phyloP scores from a whole-genome alignment of 75 land plant genomes.

The Picea sitchensis region DNA sequence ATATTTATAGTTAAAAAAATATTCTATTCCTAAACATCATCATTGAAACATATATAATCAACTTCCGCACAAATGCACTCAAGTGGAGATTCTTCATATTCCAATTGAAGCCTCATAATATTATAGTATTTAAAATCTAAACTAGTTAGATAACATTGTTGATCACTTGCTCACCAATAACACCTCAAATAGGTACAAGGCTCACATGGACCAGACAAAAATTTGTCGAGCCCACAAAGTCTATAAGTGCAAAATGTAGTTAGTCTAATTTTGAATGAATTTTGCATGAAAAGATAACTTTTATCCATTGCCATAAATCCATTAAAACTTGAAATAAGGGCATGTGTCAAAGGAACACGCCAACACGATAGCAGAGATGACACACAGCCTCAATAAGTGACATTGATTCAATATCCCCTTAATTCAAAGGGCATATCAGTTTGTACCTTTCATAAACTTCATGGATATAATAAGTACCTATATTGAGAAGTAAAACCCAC shows the following conservation, averaged over 20 bases:
- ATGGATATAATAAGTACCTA: background rate
- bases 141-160: too few relatives aligned
- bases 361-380: constrained; percentile 89
- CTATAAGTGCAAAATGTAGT: too few relatives aligned
- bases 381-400: constrained; percentile 91
- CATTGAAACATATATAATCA: too few relatives aligned
- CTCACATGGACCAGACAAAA: constrained; percentile 91
- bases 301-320: background rate
- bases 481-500: background rate
- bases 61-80: too few relatives aligned
- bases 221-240: constrained; percentile 55
- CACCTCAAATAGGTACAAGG: constrained; percentile 81
- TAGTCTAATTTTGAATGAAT: too few relatives aligned
- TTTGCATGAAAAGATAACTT: constrained; percentile 48
- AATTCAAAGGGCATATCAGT: constrained; percentile 8
- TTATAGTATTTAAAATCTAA: too few relatives aligned
- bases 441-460: background rate
- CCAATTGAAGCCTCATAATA: too few relatives aligned
- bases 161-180: constrained; percentile 81
- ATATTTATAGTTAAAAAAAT: too few relatives aligned
- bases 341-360: constrained; percentile 19
- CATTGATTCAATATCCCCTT: constrained; percentile 97
- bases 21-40: too few relatives aligned
- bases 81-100: too few relatives aligned
- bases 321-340: background rate